Base-by-base conservation (phyloP, 225 moss, liverwort and hornwort species). In the Asterella californica region DNA sequence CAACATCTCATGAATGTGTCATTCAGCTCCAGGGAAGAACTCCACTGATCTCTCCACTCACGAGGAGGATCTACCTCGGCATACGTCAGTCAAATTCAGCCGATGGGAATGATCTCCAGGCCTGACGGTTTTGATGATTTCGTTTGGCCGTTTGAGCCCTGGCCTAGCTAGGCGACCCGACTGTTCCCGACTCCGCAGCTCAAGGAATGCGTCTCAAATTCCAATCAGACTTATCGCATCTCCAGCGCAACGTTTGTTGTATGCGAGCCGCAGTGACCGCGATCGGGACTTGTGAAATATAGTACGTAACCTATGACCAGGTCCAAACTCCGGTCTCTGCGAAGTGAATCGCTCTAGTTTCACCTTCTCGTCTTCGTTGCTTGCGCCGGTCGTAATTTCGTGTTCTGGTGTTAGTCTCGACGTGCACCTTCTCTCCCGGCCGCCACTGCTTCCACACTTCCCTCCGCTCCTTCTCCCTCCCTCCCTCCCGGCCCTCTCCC, bases 41-140 rank as follows among this genome's bases (percentile, higher is more conserved):
- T 47, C 42, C 22, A 10, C 22, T 24, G 38, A 74, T 74, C 74
- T 54, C 74, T 53, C 46, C 74, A 53, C 74, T 52, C 74, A 49
- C 48, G 49, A 50, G 72, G 72, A 50, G 50, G 74, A 74, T 74
- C 74, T 32, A 5, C 52, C 74, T 33, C 74, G 32, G 52, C 74
- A 15, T 5, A 10, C 22, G 18, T 30, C 74, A 50, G 48, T 30
- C 74, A n/a, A 50, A 74, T n/a, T n/a, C n/a, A 52, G 50, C 33
- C 48, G 71, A 25, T 45, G 3, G 71, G n/a, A 32, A 48, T 46
- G 25, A 46, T 9, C 45, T 10, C 24, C 22, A 46, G 47, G 71
- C 42, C 46, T 25, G 71, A 25, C 22, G 61, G n/a, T 61, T 61
- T 61, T 61, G n/a, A 61, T 61, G n/a, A 61, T 27, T 61, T 27